Conservation (phyloP, 225 moss, liverwort and hornwort species). For the Climacium dendroides region DNA sequence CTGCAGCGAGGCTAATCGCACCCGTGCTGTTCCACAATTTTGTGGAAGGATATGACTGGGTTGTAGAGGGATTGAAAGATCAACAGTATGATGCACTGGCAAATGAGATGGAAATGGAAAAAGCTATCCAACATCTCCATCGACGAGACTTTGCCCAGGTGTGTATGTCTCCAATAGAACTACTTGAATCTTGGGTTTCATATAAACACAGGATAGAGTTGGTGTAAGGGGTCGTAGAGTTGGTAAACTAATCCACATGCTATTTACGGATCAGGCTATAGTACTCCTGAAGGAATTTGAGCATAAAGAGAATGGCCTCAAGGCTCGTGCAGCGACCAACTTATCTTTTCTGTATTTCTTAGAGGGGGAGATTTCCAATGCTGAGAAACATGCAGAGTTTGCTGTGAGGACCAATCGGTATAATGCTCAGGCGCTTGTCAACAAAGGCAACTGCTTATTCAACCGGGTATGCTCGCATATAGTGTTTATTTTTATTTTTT, state of each 20-base stretch:
- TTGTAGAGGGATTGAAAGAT: conserved; percentile 76
- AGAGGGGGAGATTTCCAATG: conserved; percentile 64
- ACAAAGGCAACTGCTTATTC: conserved; percentile 81
- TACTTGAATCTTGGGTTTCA: not conserved
- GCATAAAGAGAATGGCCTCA: conserved; percentile 73
- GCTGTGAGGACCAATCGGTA: conserved; percentile 67
- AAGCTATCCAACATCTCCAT: conserved; percentile 74
- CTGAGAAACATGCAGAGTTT: conserved; percentile 76
- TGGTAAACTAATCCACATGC: not conserved
- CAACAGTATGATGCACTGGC: conserved; percentile 62
- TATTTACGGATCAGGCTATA: conserved; percentile 45
- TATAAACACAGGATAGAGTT: not conserved
- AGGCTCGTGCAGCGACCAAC: conserved; percentile 83
- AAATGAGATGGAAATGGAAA: conserved; percentile 91
- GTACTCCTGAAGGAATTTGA: conserved; percentile 72
- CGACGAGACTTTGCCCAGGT: conserved; percentile 68
- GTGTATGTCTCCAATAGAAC: not conserved
- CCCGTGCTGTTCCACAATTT: conserved; percentile 53
- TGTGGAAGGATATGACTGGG: conserved; percentile 79
- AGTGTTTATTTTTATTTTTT: not conserved
- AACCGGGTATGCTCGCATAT: conserved; percentile 16
- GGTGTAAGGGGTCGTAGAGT: not conserved
- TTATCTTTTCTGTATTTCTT: conserved; percentile 86
- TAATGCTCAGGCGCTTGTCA: conserved; percentile 79
- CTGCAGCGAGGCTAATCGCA: conserved; percentile 68